A percentile compares a stretch with the other conserved stretches of the same genome.
These are phyloP conservation scores for Fusarium floridanum DNA, from an alignment of 2,329 filamentous ascomycete genomes.

Conservation along the genomic window DNA sequence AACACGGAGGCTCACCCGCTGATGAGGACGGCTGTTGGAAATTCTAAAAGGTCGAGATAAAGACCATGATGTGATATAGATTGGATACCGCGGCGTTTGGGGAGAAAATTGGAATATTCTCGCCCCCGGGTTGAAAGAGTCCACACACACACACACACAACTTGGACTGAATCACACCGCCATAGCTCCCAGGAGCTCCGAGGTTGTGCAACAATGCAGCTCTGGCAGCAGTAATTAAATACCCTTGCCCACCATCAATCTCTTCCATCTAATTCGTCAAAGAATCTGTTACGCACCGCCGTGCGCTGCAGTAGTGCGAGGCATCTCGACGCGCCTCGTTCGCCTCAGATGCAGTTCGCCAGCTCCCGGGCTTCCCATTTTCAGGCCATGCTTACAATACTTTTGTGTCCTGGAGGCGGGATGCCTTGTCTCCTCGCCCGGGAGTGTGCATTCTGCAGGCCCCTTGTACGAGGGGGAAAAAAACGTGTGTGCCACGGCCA, in stretches of 20 bases:
- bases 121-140: not conserved
- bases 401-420: not conserved
- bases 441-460: not conserved
- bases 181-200: not conserved
- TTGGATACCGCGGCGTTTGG: not conserved
- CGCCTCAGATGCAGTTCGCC: not conserved
- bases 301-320: not conserved
- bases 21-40: conserved; percentile 32
- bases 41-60: not conserved
- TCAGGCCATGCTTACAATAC: not conserved
- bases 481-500: not conserved
- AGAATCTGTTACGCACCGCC: not conserved
- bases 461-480: not conserved
- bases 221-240: not conserved
- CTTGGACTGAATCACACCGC: not conserved
- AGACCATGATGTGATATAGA: not conserved
- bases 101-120: not conserved
- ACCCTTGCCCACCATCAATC: not conserved
- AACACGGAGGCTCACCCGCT: conserved; percentile 68
- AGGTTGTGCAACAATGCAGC: not conserved
- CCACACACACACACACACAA: not conserved
- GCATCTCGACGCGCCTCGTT: not conserved
- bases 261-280: not conserved
- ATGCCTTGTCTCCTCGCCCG: not conserved
- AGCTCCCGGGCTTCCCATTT: not conserved